Evolutionary conservation across 495 filamentous ascomycete genomes (phyloP).

Genomic region (Viridothelium virens): DNA sequence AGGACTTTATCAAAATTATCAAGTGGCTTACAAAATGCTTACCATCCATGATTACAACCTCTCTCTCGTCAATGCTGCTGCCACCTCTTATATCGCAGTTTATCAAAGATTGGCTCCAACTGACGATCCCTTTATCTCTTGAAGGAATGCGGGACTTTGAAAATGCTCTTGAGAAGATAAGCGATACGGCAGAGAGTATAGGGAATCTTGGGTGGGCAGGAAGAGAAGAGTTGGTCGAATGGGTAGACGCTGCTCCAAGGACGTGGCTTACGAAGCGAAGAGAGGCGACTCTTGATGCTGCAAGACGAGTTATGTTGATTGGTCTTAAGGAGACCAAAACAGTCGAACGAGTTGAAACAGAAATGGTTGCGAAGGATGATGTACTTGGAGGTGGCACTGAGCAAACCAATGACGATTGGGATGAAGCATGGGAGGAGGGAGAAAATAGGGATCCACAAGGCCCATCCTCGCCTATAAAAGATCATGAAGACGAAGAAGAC

Average conservation of each 20-base stretch:
- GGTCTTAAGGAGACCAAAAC: constrained; percentile 55
- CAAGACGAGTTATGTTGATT: constrained; percentile 57
- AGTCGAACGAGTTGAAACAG: constrained; percentile 80
- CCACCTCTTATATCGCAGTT: constrained; percentile 57
- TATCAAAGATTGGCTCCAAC: constrained; percentile 64
- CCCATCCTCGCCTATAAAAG: neutral
- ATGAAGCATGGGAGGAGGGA: constrained; percentile 59
- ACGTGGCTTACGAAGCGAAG: constrained; percentile 82
- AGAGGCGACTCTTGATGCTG: constrained; percentile 63
- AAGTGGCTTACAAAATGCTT: constrained; percentile 57
- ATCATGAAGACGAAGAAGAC: constrained; percentile 42
- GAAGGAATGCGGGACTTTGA: constrained; percentile 63
- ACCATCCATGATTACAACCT: constrained; percentile 52
- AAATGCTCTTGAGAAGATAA: constrained; percentile 50
- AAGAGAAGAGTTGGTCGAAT: constrained; percentile 62
- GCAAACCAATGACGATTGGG: constrained; percentile 58
- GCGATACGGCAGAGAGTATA: constrained; percentile 55
- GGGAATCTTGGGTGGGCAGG: constrained; percentile 59
- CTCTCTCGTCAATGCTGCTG: constrained; percentile 60
- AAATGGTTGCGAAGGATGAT: constrained; percentile 62
- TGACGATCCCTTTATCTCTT: constrained; percentile 64
- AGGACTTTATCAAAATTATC: constrained; percentile 54
- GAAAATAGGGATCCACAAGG: constrained; percentile 36
- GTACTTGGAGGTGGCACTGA: constrained; percentile 50
- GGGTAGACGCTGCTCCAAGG: constrained; percentile 68